Evolutionary conservation across 768 basidiomycete genomes (phyloP).

Genomic region (Tylopilus felleus): DNA sequence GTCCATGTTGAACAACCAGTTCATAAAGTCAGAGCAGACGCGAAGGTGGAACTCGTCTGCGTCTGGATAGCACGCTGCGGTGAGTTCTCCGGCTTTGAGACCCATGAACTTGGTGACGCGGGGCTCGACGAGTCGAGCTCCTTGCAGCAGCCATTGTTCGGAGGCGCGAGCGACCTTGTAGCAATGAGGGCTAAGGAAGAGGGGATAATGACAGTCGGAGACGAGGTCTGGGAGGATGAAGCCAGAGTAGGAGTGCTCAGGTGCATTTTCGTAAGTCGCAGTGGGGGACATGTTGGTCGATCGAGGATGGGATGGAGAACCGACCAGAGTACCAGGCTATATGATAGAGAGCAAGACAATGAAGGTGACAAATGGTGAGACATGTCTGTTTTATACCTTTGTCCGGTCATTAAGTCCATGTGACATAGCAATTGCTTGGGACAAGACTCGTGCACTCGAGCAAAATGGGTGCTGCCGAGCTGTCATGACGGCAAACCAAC

Average conservation of each 20-base stretch:
- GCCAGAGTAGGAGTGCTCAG: conserved; percentile 9
- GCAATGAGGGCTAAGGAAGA: conserved; percentile 32
- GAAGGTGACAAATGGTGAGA: conserved; percentile 16
- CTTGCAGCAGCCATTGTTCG: conserved; percentile 34
- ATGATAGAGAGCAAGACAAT: conserved; percentile 16
- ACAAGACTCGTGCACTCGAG: conserved; percentile 1
- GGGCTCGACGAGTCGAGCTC: conserved; percentile 30
- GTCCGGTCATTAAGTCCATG: conserved; percentile 6
- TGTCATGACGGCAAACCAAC: conserved; percentile 8
- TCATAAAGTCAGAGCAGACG: conserved; percentile 67
- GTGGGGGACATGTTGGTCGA: conserved; percentile 24
- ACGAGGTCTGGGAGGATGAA: conserved; percentile 43
- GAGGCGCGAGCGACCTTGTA: conserved; percentile 36
- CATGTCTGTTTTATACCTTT: conserved; percentile 27
- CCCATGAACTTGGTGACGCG: conserved; percentile 43
- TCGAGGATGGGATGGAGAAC: background rate
- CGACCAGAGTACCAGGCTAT: conserved; percentile 6
- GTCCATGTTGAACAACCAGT: conserved; percentile 41
- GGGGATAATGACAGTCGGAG: conserved; percentile 37
- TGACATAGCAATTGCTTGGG: background rate
- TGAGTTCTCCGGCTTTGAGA: conserved; percentile 63
- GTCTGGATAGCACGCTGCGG: conserved; percentile 61
- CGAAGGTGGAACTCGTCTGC: conserved; percentile 55
- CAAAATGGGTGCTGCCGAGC: background rate
- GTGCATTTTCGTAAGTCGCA: conserved; percentile 16